Percentiles rank a stretch among this genome's conserved stretches.
phyloP scores from a whole-genome alignment of 768 basidiomycete species.

The Suillus ampliporus region DNA sequence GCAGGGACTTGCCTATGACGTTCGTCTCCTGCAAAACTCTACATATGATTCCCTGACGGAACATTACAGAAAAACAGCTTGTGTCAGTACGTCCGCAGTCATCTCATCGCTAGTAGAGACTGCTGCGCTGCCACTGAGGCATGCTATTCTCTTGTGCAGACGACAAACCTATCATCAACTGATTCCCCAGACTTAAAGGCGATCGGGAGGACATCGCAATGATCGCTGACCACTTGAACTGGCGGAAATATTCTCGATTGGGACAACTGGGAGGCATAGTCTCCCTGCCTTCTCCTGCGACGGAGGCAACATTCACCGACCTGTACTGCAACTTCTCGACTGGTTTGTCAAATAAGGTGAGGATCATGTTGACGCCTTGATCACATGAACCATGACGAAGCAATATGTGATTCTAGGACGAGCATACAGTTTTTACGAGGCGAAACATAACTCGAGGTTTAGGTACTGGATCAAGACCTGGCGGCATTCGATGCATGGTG shows the following conservation, averaged over 20 bases:
- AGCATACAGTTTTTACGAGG: conserved; percentile 42
- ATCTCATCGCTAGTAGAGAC: conserved; percentile 66
- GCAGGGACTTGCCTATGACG: conserved; percentile 26
- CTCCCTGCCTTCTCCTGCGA: conserved; percentile 41
- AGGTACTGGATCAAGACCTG: conserved; percentile 41
- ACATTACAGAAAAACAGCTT: conserved; percentile 35
- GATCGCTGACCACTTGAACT: conserved; percentile 54
- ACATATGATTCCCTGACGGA: conserved; percentile 15
- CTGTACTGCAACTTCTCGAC: conserved; percentile 49
- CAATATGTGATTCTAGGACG: conserved; percentile 18
- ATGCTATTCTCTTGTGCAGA: conserved; percentile 10
- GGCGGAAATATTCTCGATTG: conserved; percentile 58
- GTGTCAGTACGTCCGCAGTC: conserved; percentile 62
- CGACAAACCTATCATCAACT: neutral
- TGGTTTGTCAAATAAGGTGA: conserved; percentile 20
- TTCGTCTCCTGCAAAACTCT: conserved; percentile 34
- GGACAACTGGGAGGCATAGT: conserved; percentile 61
- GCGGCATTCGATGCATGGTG: conserved; percentile 47
- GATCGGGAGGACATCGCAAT: conserved; percentile 47
- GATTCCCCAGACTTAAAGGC: conserved; percentile 39
- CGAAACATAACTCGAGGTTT: conserved; percentile 68
- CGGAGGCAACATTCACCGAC: conserved; percentile 33
- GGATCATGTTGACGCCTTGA: neutral
- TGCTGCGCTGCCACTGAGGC: conserved; percentile 66
- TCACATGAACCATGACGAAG: neutral